Conservation (phyloP, 805 yeast genomes). For the Kodamaea hsintzibuensis region DNA sequence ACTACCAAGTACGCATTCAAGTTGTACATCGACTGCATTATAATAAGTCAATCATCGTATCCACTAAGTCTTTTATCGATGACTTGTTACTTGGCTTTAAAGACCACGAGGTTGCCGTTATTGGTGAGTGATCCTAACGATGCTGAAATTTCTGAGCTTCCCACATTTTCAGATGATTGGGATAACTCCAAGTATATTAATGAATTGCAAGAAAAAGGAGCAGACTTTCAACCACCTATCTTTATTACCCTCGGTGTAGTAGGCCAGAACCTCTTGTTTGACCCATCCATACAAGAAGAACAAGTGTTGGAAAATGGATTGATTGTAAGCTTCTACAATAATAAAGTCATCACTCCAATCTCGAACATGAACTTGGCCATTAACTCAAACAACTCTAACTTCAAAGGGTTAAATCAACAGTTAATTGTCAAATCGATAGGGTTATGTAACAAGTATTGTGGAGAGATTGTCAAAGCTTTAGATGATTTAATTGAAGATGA, state of each 20-base stretch:
- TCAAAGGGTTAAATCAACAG: conserved; percentile 55
- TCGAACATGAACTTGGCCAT: conserved; percentile 64
- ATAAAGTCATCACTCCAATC: conserved; percentile 71
- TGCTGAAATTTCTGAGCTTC: conserved; percentile 76
- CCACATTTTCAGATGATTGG: conserved; percentile 91
- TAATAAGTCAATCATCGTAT: conserved; percentile 73
- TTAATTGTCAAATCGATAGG: conserved; percentile 55
- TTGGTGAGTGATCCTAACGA: conserved; percentile 69
- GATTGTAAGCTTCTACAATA: conserved; percentile 67
- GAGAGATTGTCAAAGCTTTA: conserved; percentile 58
- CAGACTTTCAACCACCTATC: conserved; percentile 65
- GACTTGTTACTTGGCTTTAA: conserved; percentile 78
- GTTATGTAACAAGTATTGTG: conserved; percentile 62
- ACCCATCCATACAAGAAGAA: conserved; percentile 88
- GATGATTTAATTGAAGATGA: conserved; percentile 46
- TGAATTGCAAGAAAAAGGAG: conserved; percentile 26
- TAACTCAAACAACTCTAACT: conserved; percentile 42
- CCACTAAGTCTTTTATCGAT: conserved; percentile 81
- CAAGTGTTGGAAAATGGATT: conserved; percentile 85
- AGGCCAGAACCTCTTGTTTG: conserved; percentile 68
- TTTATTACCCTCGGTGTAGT: conserved; percentile 75
- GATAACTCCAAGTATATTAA: conserved; percentile 52
- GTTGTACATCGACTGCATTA: conserved; percentile 75
- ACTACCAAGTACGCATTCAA: conserved; percentile 77
- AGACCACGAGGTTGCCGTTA: conserved; percentile 73